These are phyloP conservation scores for Dysphania ambrosioides DNA, from an alignment of 148 eudicot genomes.

Conservation along the genomic window DNA sequence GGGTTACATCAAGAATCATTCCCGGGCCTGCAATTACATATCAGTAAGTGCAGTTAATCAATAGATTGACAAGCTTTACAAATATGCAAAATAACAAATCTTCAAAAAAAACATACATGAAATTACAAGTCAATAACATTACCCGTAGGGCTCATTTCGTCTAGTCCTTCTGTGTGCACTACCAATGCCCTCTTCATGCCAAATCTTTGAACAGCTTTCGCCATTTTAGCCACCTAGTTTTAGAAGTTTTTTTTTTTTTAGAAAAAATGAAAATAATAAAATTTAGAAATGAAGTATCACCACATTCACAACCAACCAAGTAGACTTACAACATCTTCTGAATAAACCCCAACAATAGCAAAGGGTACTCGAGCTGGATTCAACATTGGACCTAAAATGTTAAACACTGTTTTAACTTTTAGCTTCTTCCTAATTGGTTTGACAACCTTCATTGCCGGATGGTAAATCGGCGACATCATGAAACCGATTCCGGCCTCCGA, in stretches of 20 bases:
- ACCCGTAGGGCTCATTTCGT: constrained; percentile 97
- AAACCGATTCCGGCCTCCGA: constrained; percentile 87
- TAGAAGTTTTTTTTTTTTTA: too few species aligned
- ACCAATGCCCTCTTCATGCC: constrained; percentile 98
- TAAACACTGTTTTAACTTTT: constrained; percentile 86
- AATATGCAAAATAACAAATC: background rate
- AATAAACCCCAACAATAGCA: constrained; percentile 95
- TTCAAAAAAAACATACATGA: background rate
- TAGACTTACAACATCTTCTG: constrained; percentile 79
- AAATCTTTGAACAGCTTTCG: constrained; percentile 83
- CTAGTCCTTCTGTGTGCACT: constrained; percentile 92
- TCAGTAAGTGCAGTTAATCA: background rate
- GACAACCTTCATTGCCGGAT: constrained; percentile 97
- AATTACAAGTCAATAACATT: constrained; percentile 6
- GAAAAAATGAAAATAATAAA: too few species aligned
- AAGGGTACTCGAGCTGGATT: constrained; percentile 92
- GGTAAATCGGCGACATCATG: constrained; percentile 95
- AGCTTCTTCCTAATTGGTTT: constrained; percentile 86
- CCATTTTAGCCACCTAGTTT: constrained; percentile 87
- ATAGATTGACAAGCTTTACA: background rate
- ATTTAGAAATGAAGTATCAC: too few species aligned
- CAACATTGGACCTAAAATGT: constrained; percentile 91
- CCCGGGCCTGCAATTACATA: constrained; percentile 92
- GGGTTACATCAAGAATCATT: constrained; percentile 72
- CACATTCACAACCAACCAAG: too few species aligned